Conservation (phyloP, 176 grass and related monocot species). For the Musa schizocarpa region DNA sequence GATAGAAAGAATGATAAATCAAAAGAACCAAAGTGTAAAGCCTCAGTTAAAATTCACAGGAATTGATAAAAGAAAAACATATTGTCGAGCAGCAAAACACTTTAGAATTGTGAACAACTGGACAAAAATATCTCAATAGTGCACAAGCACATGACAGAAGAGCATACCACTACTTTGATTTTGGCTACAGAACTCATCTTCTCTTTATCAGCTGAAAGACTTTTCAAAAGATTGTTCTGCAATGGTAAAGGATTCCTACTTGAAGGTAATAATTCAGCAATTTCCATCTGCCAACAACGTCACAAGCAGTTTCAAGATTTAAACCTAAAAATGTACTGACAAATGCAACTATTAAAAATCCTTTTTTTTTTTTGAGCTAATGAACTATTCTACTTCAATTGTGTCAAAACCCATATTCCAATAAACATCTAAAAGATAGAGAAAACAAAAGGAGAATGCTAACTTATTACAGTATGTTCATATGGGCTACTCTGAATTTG, state of each 20-base stretch:
- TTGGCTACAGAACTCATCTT: conserved; percentile 40
- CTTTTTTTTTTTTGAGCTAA: not conserved
- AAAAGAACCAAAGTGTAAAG: too few species aligned
- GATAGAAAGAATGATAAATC: not conserved
- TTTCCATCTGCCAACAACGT: conserved; percentile 20
- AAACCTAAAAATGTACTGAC: conserved; percentile 2
- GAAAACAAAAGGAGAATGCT: not conserved
- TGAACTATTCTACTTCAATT: not conserved
- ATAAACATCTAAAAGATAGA: not conserved
- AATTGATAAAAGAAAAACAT: not conserved
- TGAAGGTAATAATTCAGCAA: conserved; percentile 23
- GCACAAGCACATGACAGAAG: not conserved
- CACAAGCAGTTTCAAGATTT: conserved; percentile 20
- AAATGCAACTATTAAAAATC: not conserved
- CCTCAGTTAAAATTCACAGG: not conserved
- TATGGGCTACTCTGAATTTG: too few species aligned
- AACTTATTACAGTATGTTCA: too few species aligned
- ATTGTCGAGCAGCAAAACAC: not conserved
- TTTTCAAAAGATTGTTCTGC: not conserved
- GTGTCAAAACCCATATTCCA: not conserved
- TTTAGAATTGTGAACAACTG: not conserved
- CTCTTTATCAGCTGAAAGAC: conserved; percentile 24
- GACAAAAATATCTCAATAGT: not conserved
- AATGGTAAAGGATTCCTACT: conserved; percentile 3
- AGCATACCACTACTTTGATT: conserved; percentile 45